phyloP scores from a whole-genome alignment of 805 yeast species.

The Lachancea thermotolerans region DNA sequence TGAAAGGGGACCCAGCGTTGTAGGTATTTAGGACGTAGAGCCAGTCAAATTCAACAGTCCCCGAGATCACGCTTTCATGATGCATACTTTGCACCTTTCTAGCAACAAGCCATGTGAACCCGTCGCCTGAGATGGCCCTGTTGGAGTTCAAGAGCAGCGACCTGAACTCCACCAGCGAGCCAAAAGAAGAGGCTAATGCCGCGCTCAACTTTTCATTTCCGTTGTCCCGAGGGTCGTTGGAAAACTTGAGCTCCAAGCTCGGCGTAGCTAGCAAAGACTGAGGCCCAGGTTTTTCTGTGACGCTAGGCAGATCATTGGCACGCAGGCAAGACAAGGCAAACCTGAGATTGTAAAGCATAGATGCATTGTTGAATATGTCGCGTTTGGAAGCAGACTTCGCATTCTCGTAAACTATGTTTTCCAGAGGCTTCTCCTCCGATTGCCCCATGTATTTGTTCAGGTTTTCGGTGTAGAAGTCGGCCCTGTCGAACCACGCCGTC shows the following conservation, averaged over 20 bases:
- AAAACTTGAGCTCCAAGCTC: conserved; percentile 20
- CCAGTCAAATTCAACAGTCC: conserved; percentile 33
- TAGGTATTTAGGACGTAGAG: conserved; percentile 76
- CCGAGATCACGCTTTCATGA: conserved; percentile 10
- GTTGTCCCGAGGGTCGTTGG: conserved; percentile 31
- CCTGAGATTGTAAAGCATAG: conserved; percentile 33
- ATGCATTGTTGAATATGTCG: conserved; percentile 34
- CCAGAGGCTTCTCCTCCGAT: conserved; percentile 21
- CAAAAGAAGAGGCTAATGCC: conserved; percentile 59
- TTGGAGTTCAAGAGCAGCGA: conserved; percentile 65
- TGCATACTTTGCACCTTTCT: conserved; percentile 22
- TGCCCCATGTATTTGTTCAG: conserved; percentile 34
- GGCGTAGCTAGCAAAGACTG: conserved; percentile 43
- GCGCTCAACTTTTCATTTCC: conserved; percentile 32
- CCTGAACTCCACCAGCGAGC: conserved; percentile 69
- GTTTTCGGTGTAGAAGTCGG: conserved; percentile 33
- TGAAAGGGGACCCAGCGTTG: conserved; percentile 80
- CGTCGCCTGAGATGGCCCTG: conserved; percentile 74
- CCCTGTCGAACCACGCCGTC: conserved; percentile 45
- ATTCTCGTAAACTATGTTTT: conserved; percentile 23
- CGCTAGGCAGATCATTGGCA: conserved; percentile 15
- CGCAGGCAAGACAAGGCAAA: conserved; percentile 34
- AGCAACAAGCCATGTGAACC: conserved; percentile 85
- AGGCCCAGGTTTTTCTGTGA: conserved; percentile 14
- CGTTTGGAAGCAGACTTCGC: conserved; percentile 28